Evolutionary conservation across 140 eudicot species (phyloP), one percentile per base, ranked within the genome.

Genomic region (Stevia rebaudiana): DNA sequence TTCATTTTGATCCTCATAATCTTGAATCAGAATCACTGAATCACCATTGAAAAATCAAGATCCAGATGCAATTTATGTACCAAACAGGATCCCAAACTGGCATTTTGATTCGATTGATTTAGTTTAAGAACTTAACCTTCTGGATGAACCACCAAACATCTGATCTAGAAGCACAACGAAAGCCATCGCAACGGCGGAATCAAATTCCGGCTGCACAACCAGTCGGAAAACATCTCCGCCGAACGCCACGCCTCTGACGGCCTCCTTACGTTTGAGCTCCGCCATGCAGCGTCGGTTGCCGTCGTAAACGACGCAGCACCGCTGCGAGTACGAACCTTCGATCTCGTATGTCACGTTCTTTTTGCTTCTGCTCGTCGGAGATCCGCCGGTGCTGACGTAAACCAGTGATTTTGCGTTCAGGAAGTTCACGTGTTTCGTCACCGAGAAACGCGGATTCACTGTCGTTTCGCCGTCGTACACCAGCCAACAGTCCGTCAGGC

Each of bases 171-270:
- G 65, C 65, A 88, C 75, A 43, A 88, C 87, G 0, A 88, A 52
- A 3, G 87, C 89, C 96, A 88, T 88, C 19, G 87, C 87, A 1
- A 71, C 18, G 1, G 82, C 42, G 8, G 80, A 16, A 16, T 88
- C 94, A 3, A 78, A 68, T 3, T 61, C 78, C 1, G 87, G 84
- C 64, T 76, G 70, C 11, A 88, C 78, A n/a, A 80, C 62, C 35
- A 88, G 66, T 3, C 70, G 71, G 72, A 88, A 88, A n/a, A 88
- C 82, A 24, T 88, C 96, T 4, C 71, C 67, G 0, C 96, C 90
- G 5, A 88, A 78, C 4, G 58, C 69, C 16, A 80, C 79, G 2
- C 96, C 96, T 43, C 67, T 57, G 5, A 70, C 75, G 23, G 89
- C 65, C 62, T 88, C 96, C 55, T 88, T 88, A 43, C 73, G 76